A percentile compares a stretch with the other conserved stretches of the same genome.
These are phyloP conservation scores for Malus hybrid DNA, from an alignment of 331 rosid species.

Conservation along the genomic window DNA sequence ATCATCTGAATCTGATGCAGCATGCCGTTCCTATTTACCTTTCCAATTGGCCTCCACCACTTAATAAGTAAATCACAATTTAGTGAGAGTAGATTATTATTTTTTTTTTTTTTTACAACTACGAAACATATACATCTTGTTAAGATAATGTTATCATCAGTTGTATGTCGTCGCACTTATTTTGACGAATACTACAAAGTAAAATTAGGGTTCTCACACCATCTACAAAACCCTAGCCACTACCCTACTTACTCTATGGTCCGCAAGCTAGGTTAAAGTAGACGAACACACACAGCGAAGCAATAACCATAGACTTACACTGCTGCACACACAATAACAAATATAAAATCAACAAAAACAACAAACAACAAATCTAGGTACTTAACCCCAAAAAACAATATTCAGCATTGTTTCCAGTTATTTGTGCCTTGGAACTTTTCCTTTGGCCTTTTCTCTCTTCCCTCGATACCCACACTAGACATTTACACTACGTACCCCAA, in stretches of 20 bases:
- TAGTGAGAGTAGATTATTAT: background rate
- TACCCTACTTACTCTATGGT: background rate
- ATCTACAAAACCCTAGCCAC: background rate
- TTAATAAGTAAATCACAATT: background rate
- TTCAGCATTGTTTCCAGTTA: constrained; percentile 63
- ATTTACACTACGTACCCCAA: background rate
- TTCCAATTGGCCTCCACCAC: background rate
- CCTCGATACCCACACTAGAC: constrained; percentile 46
- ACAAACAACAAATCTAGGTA: constrained; percentile 50
- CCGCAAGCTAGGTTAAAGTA: background rate
- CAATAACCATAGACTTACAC: constrained; percentile 17
- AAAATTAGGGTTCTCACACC: background rate
- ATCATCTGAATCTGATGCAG: background rate
- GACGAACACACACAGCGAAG: background rate
- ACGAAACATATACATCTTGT: no score
- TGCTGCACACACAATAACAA: constrained; percentile 25
- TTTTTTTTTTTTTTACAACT: background rate
- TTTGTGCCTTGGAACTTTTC: constrained; percentile 62
- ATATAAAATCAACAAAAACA: constrained; percentile 39
- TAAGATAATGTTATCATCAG: no score
- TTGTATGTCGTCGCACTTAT: accelerated
- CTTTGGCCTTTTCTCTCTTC: constrained; percentile 57
- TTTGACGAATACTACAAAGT: no score
- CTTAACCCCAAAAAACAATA: constrained; percentile 44
- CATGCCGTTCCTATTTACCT: background rate